Conservation (phyloP, 2,329 filamentous ascomycete genomes). For the Beauveria rudraprayagi region DNA sequence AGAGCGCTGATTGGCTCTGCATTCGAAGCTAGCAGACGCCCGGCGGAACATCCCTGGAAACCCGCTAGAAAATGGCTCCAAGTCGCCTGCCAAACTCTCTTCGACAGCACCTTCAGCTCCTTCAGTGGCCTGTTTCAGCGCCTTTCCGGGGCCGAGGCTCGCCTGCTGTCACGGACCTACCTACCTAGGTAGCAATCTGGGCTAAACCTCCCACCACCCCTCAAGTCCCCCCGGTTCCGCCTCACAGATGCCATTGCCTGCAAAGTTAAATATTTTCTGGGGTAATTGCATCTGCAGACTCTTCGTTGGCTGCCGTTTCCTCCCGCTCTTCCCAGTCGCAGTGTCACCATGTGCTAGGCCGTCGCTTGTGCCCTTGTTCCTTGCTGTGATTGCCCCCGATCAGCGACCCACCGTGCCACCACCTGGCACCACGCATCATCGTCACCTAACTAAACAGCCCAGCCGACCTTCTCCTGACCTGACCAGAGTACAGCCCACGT, state of each 20-base stretch:
- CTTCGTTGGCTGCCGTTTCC: background rate
- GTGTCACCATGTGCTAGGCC: constrained; percentile 8
- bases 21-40: background rate
- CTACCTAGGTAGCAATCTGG: background rate
- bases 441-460: background rate
- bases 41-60: no score
- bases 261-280: background rate
- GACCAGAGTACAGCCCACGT: constrained; percentile 1
- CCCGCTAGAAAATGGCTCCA: no score
- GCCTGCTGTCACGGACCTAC: constrained; percentile 1
- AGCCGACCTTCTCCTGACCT: constrained; percentile 2
- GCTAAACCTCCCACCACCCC: background rate
- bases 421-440: background rate
- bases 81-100: no score
- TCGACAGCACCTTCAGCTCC: background rate
- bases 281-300: background rate
- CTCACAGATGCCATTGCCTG: background rate
- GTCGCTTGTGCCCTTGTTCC: constrained; percentile 11
- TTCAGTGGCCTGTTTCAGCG: background rate
- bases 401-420: constrained; percentile 5
- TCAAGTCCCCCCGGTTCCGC: constrained; percentile 7
- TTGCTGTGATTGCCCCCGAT: constrained; percentile 6
- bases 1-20: background rate
- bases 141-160: constrained; percentile 8
- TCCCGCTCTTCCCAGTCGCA: background rate